A percentile compares a stretch with the other conserved stretches of the same genome.
These are phyloP conservation scores for Teratosphaeria epicoccoides DNA, from an alignment of 2,329 filamentous ascomycete species.

Conservation along the genomic window DNA sequence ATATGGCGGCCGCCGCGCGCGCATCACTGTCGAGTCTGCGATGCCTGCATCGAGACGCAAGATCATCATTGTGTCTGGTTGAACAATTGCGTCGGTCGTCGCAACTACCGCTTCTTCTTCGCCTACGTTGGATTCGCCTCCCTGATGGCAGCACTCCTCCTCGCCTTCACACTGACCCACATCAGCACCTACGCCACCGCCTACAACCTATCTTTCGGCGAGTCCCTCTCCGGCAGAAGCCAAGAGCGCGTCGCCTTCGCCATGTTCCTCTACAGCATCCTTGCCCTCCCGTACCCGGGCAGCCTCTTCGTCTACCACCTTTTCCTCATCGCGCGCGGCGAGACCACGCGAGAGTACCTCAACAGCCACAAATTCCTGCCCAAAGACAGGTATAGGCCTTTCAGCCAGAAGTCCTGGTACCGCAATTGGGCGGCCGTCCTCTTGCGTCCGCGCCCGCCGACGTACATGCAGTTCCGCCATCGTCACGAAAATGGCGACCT, in stretches of 20 bases:
- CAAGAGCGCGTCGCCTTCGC: slow-evolving; percentile 48
- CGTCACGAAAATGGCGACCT: slow-evolving; percentile 72
- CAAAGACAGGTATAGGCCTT: slow-evolving; percentile 82
- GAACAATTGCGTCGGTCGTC: slow-evolving; percentile 93
- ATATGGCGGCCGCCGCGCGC: slow-evolving; percentile 94
- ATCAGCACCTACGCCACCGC: slow-evolving; percentile 59
- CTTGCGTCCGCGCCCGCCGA: slow-evolving; percentile 72
- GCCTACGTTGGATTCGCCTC: slow-evolving; percentile 75
- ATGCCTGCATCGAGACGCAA: slow-evolving; percentile 94
- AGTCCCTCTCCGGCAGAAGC: slow-evolving; percentile 40
- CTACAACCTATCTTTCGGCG: slow-evolving; percentile 55
- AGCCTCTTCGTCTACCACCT: slow-evolving; percentile 81
- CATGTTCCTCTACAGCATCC: slow-evolving; percentile 70
- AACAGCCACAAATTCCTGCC: slow-evolving; percentile 93
- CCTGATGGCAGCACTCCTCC: slow-evolving; percentile 62
- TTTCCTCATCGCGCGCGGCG: slow-evolving; percentile 79
- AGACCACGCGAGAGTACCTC: slow-evolving; percentile 92
- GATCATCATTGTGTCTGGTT: slow-evolving; percentile 99
- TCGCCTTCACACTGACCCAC: slow-evolving; percentile 70
- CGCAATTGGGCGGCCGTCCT: slow-evolving; percentile 76
- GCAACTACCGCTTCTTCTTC: slow-evolving; percentile 98
- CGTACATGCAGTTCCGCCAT: slow-evolving; percentile 78
- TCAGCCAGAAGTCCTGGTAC: slow-evolving; percentile 61
- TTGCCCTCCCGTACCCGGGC: slow-evolving; percentile 69
- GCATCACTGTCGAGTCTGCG: slow-evolving; percentile 92